These are phyloP conservation scores for Leccinum aurantiacum DNA, from an alignment of 768 basidiomycete species.

Conservation along the genomic window DNA sequence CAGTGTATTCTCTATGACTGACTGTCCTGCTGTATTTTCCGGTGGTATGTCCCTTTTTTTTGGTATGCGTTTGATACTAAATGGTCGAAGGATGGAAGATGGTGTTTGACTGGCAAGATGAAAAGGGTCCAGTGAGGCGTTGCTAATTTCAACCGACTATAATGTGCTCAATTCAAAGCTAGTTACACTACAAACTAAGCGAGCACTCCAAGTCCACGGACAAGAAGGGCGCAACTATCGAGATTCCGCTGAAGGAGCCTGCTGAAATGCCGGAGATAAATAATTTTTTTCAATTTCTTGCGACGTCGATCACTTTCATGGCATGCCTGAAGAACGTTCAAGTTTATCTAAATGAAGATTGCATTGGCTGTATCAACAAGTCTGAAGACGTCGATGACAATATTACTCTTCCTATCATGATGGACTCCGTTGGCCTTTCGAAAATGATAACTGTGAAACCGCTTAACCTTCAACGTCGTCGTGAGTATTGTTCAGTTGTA, in stretches of 20 bases:
- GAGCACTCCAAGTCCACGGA: slow-evolving; percentile 37
- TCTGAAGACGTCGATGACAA: slow-evolving; percentile 47
- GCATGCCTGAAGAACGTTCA: slow-evolving; percentile 66
- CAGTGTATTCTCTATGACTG: slow-evolving; percentile 76
- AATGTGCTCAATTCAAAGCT: background rate
- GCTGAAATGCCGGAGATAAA: slow-evolving; percentile 66
- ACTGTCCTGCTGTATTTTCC: slow-evolving; percentile 73
- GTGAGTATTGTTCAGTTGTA: background rate
- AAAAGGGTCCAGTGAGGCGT: slow-evolving; percentile 47
- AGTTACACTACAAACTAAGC: slow-evolving; percentile 80
- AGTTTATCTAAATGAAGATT: slow-evolving; percentile 74
- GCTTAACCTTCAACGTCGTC: slow-evolving; percentile 56
- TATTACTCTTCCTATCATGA: slow-evolving; percentile 44
- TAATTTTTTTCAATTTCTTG: slow-evolving; percentile 68
- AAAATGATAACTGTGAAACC: slow-evolving; percentile 54
- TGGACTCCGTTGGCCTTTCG: slow-evolving; percentile 50
- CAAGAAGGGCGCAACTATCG: slow-evolving; percentile 71
- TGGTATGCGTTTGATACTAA: slow-evolving; percentile 12
- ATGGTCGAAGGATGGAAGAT: slow-evolving; percentile 69
- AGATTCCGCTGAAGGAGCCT: slow-evolving; percentile 79
- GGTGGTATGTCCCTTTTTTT: slow-evolving; percentile 46
- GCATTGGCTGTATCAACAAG: slow-evolving; percentile 65
- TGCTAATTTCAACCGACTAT: background rate
- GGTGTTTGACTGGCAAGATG: slow-evolving; percentile 91
- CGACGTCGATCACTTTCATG: slow-evolving; percentile 93